Evolutionary conservation across 1,139 yeast species (phyloP), one percentile per base, ranked within the genome.

Genomic region (Blastobotrys petasosporus): DNA sequence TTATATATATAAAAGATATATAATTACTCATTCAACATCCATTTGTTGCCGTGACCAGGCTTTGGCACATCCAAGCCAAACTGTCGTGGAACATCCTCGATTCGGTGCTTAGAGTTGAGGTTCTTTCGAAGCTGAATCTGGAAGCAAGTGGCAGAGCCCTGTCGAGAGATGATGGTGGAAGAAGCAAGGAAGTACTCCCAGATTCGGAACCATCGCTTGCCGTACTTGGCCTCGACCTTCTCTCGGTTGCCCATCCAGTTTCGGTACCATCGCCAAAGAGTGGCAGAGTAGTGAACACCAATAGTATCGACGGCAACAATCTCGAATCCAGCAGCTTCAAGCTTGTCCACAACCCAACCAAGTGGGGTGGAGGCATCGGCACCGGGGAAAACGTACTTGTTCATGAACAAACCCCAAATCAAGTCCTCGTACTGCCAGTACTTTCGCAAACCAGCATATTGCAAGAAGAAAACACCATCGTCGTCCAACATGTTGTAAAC

Each of bases 291-390:
- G 66, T 85, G 92, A 47, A 87, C 95, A 66, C 97, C 96, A 59
- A 87, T 83, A 68, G 84, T 87, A 68, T 88, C 97, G 52, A 85
- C 71, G 42, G 85, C 75, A 47, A 82, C 90, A 58, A 85, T 78
- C 71, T 87, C 97, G 65, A 87, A 87, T 2, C 95, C 95, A 54
- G 83, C 79, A 36, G 79, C 80, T 71, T 87, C 97, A 64, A 88
- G 77, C 57, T 79, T 73, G 53, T 82, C 77, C 52, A 82, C 74
- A 55, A 85, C 92, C 65, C 85, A 88, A 49, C 87, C 86, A 60
- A 88, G 77, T 42, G 97, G 96, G 47, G 97, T 88, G 7, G 95
- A 85, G 42, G 96, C 96, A 70, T 87, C 97, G 46, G 96, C 96
- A 70, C 96, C 97, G 40, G 97, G 96, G 87, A 87, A 87, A 64